Percentiles rank a stretch among this genome's conserved stretches.
Conservation (phyloP, 257 asterid species). For the Buddleja alternifolia region DNA sequence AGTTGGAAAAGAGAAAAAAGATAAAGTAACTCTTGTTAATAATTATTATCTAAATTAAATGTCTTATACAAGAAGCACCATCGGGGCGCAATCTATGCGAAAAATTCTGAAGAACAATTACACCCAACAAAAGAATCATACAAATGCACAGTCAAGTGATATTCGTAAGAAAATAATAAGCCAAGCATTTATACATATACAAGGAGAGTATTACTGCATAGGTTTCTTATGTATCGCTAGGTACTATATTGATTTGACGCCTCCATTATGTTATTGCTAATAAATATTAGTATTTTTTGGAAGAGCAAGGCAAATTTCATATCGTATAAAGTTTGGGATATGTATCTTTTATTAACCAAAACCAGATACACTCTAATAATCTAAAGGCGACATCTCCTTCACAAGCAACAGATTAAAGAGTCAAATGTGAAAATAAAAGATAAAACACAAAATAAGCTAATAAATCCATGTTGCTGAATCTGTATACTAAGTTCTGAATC, state of each 20-base stretch:
- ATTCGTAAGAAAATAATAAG: slow-evolving; percentile 18
- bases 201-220: background rate
- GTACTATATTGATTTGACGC: slow-evolving; percentile 4
- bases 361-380: slow-evolving; percentile 1
- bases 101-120: slow-evolving; percentile 1
- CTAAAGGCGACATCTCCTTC: background rate
- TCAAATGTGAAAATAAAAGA: background rate
- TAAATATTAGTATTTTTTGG: background rate
- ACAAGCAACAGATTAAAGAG: background rate
- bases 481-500: background rate
- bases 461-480: background rate
- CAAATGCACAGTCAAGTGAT: background rate
- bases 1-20: background rate
- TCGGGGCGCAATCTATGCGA: background rate
- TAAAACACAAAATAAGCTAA: background rate
- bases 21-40: background rate
- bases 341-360: background rate
- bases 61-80: slow-evolving; percentile 5
- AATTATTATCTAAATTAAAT: slow-evolving; percentile 11
- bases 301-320: background rate
- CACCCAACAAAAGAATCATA: background rate
- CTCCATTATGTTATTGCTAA: background rate
- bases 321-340: background rate
- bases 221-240: background rate
- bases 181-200: background rate